Evolutionary conservation across 345 rosid genomes (phyloP).

Genomic region (Microcos paniculata): DNA sequence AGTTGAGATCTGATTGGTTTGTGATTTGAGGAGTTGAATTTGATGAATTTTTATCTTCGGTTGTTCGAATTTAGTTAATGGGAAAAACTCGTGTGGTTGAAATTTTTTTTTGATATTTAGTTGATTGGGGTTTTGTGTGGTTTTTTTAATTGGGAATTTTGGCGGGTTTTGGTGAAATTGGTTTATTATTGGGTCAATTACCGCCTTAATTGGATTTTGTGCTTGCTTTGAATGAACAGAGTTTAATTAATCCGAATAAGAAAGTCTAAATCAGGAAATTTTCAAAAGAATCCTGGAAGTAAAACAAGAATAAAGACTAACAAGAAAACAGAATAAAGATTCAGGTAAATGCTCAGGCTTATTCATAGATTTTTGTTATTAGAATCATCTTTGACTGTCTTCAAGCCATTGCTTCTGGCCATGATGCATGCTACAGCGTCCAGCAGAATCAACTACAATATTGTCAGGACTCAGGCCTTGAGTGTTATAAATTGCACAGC

Average conservation of each 20-base stretch:
- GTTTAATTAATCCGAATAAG: not conserved
- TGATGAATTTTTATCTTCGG: not conserved
- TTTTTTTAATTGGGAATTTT: constrained; percentile 6
- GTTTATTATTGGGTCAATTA: not conserved
- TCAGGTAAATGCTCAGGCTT: not conserved
- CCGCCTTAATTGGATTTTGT: not conserved
- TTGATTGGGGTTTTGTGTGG: constrained; percentile 9
- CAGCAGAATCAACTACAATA: not conserved
- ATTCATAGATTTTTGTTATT: not conserved
- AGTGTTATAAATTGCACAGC: not conserved
- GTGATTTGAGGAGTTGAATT: not conserved
- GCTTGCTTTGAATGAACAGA: not conserved
- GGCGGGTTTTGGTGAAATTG: constrained; percentile 8
- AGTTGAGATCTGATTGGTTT: constrained; percentile 33
- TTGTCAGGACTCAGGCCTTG: not conserved
- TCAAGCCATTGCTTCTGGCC: not conserved
- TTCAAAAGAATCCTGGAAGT: not conserved
- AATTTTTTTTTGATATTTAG: not conserved
- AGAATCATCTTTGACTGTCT: not conserved
- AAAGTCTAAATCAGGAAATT: not conserved
- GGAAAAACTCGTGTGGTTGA: not conserved
- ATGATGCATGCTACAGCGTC: not conserved
- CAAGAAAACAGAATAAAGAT: not conserved
- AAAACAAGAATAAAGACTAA: not conserved
- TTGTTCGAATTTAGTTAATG: not conserved